phyloP scores from a whole-genome alignment of 2,329 filamentous ascomycete species.

The Plenodomus lindquistii region DNA sequence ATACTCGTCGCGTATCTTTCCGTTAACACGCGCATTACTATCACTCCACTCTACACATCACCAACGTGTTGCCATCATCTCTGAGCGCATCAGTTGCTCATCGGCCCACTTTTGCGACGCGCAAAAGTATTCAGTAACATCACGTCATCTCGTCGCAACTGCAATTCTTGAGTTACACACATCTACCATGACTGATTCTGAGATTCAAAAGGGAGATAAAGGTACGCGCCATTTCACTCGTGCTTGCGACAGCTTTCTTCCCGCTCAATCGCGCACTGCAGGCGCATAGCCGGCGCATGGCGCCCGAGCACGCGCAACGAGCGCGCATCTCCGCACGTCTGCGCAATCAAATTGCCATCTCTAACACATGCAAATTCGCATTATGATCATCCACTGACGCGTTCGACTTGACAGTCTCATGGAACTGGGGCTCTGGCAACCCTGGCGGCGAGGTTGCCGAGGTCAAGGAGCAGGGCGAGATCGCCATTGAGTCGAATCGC shows the following conservation, averaged over 20 bases:
- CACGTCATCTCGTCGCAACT: conserved; percentile 34
- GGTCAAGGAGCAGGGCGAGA: conserved; percentile 62
- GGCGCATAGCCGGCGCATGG: conserved; percentile 1
- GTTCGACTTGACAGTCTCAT: conserved; percentile 57
- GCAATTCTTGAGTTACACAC: conserved; percentile 14
- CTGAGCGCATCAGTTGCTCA: conserved; percentile 31
- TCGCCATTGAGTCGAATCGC: conserved; percentile 63
- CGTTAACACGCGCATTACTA: too few relatives aligned
- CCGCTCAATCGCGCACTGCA: not conserved
- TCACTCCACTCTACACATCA: too few relatives aligned
- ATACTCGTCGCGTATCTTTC: conserved; percentile 17
- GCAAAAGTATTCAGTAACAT: conserved; percentile 23
- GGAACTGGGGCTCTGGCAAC: conserved; percentile 61
- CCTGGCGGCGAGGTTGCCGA: conserved; percentile 62
- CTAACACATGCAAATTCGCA: conserved; percentile 24
- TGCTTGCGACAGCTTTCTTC: not conserved
- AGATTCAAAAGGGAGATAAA: conserved; percentile 44
- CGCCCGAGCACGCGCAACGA: not conserved
- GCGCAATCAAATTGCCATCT: conserved; percentile 16
- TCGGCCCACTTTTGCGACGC: conserved; percentile 19
- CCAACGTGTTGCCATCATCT: too few relatives aligned
- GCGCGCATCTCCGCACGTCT: conserved; percentile 10
- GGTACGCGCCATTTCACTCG: conserved; percentile 24
- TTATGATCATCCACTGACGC: conserved; percentile 4
- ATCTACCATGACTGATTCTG: conserved; percentile 39